A percentile compares a stretch with the other conserved stretches of the same genome.
Conservation (phyloP, 768 basidiomycete species). For the Sarcodon sp. region DNA sequence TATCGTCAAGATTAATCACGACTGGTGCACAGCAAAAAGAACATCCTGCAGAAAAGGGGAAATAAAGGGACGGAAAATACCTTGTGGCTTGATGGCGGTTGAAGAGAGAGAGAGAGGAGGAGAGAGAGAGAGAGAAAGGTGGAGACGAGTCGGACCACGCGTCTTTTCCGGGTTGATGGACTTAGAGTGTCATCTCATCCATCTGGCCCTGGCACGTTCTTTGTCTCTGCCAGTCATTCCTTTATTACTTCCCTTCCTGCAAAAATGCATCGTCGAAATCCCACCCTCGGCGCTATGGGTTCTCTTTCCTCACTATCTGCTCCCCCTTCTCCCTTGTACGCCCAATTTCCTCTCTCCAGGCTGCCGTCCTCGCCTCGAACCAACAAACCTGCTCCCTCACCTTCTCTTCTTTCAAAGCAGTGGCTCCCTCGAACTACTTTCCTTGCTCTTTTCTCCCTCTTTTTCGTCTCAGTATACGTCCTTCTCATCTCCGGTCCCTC, state of each 20-base stretch:
- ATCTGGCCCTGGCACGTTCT: no score
- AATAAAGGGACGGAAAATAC: neutral
- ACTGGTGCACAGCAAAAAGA: neutral
- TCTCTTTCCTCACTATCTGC: no score
- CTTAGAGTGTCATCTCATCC: no score
- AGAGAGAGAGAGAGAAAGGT: neutral
- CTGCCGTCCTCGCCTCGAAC: neutral
- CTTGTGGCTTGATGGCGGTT: neutral
- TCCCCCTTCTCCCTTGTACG: neutral
- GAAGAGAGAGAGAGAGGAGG: neutral
- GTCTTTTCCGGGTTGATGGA: neutral
- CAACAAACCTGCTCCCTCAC: neutral
- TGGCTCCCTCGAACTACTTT: conserved; percentile 39
- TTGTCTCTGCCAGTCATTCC: neutral
- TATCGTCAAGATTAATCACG: neutral
- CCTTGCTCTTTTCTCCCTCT: conserved; percentile 37
- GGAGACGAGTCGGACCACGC: neutral
- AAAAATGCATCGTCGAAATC: neutral
- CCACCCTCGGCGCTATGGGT: neutral
- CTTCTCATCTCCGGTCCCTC: conserved; percentile 35
- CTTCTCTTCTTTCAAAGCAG: conserved; percentile 23
- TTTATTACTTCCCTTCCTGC: neutral
- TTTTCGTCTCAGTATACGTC: conserved; percentile 40
- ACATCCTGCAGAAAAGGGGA: neutral
- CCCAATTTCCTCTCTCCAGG: neutral